phyloP scores from a whole-genome alignment of 2,329 filamentous ascomycete genomes.

The Xylariaceae sp. region DNA sequence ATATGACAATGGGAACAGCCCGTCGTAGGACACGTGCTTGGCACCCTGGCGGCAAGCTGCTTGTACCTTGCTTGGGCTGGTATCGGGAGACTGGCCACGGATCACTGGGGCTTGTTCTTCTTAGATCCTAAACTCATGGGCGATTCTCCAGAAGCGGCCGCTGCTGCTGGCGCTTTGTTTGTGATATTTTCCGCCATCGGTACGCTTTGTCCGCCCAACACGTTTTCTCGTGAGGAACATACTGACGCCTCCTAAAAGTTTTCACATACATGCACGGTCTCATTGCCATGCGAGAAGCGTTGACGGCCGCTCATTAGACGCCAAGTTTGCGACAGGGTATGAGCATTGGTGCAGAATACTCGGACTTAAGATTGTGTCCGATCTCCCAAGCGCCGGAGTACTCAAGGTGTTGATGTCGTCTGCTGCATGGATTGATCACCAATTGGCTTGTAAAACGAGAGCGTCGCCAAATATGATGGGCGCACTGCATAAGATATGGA shows the following conservation, averaged over 20 bases:
- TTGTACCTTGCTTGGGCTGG: conserved; percentile 48
- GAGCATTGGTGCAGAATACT: neutral
- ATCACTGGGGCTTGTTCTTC: conserved; percentile 47
- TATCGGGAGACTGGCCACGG: conserved; percentile 43
- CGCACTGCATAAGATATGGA: neutral
- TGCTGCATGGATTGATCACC: no score
- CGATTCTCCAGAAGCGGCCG: conserved; percentile 38
- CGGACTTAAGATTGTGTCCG: neutral
- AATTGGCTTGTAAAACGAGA: no score
- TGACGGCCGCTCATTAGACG: conserved; percentile 22
- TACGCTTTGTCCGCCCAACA: conserved; percentile 31
- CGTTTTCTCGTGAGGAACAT: conserved; percentile 16
- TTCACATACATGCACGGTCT: conserved; percentile 47
- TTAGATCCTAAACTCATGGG: conserved; percentile 42
- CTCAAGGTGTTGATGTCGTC: neutral
- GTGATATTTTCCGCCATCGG: conserved; percentile 40
- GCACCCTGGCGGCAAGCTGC: conserved; percentile 37
- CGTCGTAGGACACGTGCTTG: conserved; percentile 40
- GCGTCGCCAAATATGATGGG: no score
- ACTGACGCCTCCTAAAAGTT: conserved; percentile 31
- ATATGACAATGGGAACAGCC: conserved; percentile 32
- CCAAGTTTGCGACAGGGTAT: neutral
- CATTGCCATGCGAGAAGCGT: conserved; percentile 43
- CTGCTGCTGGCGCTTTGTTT: conserved; percentile 42
- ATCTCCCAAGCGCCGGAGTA: neutral